Evolutionary conservation across 257 asterid genomes (phyloP).

Genomic region (Solanum sitiens): DNA sequence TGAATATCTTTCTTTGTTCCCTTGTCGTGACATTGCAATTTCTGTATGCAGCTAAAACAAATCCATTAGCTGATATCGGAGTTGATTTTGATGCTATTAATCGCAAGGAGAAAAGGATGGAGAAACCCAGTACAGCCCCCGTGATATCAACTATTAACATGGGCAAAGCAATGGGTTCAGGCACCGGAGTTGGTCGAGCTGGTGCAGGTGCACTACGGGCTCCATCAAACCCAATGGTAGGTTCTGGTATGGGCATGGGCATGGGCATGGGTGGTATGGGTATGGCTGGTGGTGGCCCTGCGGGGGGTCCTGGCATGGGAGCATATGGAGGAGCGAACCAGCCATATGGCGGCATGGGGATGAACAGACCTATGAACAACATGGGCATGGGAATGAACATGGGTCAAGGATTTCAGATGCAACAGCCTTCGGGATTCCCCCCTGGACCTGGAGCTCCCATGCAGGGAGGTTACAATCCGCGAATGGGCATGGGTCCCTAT

Average conservation of each 20-base stretch:
- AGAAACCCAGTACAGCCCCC: conserved; percentile 54
- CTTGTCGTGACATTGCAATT: background rate
- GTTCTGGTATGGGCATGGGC: conserved; percentile 55
- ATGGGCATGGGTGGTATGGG: conserved; percentile 42
- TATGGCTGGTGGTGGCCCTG: conserved; percentile 15
- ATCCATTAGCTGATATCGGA: conserved; percentile 85
- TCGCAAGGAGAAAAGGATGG: conserved; percentile 93
- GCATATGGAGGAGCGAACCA: conserved; percentile 19
- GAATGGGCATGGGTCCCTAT: conserved; percentile 56
- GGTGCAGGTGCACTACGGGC: conserved; percentile 70
- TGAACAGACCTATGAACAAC: conserved; percentile 11
- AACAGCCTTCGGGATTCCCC: conserved; percentile 37
- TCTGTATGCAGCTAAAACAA: conserved; percentile 68
- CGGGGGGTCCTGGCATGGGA: conserved; percentile 27
- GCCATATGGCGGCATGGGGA: conserved; percentile 17
- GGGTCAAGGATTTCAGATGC: conserved; percentile 12
- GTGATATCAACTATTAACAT: conserved; percentile 57
- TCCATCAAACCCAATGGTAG: conserved; percentile 43
- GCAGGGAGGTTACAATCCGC: conserved; percentile 64
- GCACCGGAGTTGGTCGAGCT: conserved; percentile 89
- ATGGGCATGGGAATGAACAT: conserved; percentile 25
- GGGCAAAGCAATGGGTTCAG: conserved; percentile 99
- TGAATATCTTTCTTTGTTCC: background rate
- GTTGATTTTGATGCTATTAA: conserved; percentile 95
- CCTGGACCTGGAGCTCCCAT: conserved; percentile 30